Evolutionary conservation across 306 rosid genomes (phyloP).

Genomic region (Cicer yamashitae): DNA sequence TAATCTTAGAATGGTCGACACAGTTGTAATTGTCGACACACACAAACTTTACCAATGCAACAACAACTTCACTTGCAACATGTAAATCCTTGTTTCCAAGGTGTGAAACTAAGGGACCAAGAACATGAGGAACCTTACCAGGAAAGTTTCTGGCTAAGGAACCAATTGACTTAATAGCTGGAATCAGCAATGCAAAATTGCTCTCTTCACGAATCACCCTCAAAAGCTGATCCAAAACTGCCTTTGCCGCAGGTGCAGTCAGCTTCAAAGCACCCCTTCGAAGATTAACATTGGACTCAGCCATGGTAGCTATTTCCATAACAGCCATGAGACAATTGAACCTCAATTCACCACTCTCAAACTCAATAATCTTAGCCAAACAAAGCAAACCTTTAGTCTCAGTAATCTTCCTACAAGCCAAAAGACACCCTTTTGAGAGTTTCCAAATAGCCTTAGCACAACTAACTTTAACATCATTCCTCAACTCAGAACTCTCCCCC

Average conservation of each 20-base stretch:
- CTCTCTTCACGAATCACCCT: constrained; percentile 61
- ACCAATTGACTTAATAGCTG: constrained; percentile 79
- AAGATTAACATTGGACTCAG: constrained; percentile 69
- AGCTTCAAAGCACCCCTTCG: constrained; percentile 78
- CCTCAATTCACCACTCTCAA: constrained; percentile 65
- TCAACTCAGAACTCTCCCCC: constrained; percentile 61
- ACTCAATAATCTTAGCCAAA: constrained; percentile 79
- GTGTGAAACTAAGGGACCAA: constrained; percentile 75
- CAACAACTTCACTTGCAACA: constrained; percentile 71
- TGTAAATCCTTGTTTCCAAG: constrained; percentile 63
- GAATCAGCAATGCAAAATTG: constrained; percentile 54
- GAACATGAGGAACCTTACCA: constrained; percentile 67
- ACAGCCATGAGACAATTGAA: constrained; percentile 78
- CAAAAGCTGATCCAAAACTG: constrained; percentile 77
- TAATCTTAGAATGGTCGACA: constrained; percentile 71
- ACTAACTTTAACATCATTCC: constrained; percentile 60
- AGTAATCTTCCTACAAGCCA: constrained; percentile 65
- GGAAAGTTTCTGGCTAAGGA: constrained; percentile 82
- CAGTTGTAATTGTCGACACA: constrained; percentile 69
- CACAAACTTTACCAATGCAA: constrained; percentile 76
- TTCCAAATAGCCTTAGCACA: constrained; percentile 92
- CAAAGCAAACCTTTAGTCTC: constrained; percentile 92
- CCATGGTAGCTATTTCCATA: constrained; percentile 79
- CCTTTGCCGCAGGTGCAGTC: constrained; percentile 73
- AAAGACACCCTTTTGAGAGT: constrained; percentile 61